Evolutionary conservation across 768 basidiomycete genomes (phyloP), one percentile per base, ranked within the genome.

Genomic region (Lentinula sp.): DNA sequence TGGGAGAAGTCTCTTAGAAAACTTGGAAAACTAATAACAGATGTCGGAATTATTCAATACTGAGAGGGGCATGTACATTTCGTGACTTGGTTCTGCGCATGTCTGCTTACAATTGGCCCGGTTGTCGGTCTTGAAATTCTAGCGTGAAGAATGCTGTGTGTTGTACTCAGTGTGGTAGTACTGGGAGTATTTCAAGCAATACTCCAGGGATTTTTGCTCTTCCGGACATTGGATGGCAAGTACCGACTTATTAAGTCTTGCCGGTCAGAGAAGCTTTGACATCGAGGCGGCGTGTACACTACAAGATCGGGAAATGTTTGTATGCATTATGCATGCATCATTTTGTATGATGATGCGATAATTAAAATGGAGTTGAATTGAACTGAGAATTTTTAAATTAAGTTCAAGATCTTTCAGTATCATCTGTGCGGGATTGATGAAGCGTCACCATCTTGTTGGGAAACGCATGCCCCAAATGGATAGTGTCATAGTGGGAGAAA

Each of bases 331-430:
- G 16, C 21, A 48, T 48, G 46, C 21, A 48, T 48, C 46, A 48
- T 18, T 43, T 23, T n/a, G 61, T 54, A 35, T 53, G 21, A 60
- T n/a, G 46, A 40, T 64, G 56, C 51, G 58, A 69, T 69, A 67
- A 73, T 75, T 75, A 66, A 48, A 67, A 64, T 48, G 69, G 60
- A 60, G 34, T 31, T 9, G 71, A 72, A 77, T 75, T 39, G 37
- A 39, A 39, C 37, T 28, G 28, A 4, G 13, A 2, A 39, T 39
- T 39, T 13, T 13, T 8, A 39, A 8, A 8, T 39, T 70, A 73
- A 66, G 76, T 76, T 77, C 66, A 64, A 69, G 72, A 74, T 71
- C 37, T 39, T 28, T 28, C 28, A 28, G 37, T 39, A 39, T 8
- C 37, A 39, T 39, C 45, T 35, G 32, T n/a, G 21, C 54, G 40